Conservation (phyloP, 2,329 filamentous ascomycete species). For the Colletotrichum sublineola region DNA sequence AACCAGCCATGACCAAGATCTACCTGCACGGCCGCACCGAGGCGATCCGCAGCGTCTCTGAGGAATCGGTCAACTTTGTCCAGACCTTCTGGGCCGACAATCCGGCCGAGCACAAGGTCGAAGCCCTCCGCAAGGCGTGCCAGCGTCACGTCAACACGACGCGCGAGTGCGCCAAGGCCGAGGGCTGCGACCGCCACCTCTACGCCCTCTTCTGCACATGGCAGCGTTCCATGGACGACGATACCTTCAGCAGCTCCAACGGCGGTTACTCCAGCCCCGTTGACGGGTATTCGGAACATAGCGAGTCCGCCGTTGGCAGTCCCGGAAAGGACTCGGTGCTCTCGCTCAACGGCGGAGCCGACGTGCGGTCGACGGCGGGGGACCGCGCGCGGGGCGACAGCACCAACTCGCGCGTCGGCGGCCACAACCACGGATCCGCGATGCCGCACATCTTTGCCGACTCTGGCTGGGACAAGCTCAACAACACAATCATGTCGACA, state of each 20-base stretch:
- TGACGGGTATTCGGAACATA: conserved; percentile 63
- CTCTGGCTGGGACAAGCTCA: conserved; percentile 92
- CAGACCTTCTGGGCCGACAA: conserved; percentile 96
- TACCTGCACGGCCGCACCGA: conserved; percentile 96
- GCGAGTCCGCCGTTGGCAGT: conserved; percentile 62
- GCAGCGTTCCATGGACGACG: conserved; percentile 89
- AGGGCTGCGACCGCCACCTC: conserved; percentile 92
- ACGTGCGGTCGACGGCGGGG: conserved; percentile 39
- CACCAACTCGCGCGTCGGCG: conserved; percentile 61
- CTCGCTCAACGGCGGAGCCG: conserved; percentile 55
- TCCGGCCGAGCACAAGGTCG: conserved; percentile 84
- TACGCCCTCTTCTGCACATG: conserved; percentile 96
- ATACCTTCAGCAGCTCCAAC: conserved; percentile 70
- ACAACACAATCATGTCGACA: conserved; percentile 93
- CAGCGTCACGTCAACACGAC: conserved; percentile 85
- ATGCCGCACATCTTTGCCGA: conserved; percentile 90
- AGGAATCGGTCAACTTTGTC: conserved; percentile 88
- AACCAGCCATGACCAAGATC: conserved; percentile 97
- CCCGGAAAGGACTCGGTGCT: conserved; percentile 65
- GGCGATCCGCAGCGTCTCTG: conserved; percentile 87
- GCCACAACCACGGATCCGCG: conserved; percentile 50
- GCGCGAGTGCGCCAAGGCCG: conserved; percentile 86
- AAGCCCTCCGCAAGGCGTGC: conserved; percentile 85
- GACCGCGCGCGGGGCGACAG: conserved; percentile 63
- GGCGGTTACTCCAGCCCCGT: conserved; percentile 72